phyloP scores from a whole-genome alignment of 495 filamentous ascomycete genomes.

The Bryoglossum gracile region DNA sequence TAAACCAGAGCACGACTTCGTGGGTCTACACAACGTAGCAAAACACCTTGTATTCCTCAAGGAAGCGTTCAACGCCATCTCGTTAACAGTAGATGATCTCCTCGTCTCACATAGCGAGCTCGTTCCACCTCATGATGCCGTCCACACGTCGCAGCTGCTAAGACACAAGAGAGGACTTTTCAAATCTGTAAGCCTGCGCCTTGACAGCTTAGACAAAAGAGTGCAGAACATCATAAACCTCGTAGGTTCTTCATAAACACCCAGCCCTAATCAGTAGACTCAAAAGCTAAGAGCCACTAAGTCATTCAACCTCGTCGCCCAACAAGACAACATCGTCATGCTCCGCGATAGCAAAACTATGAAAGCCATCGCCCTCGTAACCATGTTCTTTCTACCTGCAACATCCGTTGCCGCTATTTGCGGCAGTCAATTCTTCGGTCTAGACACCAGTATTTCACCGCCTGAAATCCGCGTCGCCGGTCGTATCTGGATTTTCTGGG shows the following conservation, averaged over 20 bases:
- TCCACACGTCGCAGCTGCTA: neutral
- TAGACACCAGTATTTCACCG: neutral
- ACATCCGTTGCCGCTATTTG: constrained; percentile 14
- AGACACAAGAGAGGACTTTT: constrained; percentile 13
- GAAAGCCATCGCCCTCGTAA: constrained; percentile 19
- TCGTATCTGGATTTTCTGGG: neutral
- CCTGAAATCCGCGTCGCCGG: neutral
- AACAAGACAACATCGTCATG: constrained; percentile 18
- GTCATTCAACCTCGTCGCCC: constrained; percentile 19
- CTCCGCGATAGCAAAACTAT: constrained; percentile 15
- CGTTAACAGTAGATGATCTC: neutral
- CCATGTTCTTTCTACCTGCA: constrained; percentile 21
- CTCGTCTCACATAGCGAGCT: neutral
- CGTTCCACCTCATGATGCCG: neutral
- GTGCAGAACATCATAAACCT: constrained; percentile 16
- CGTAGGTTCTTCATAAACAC: neutral
- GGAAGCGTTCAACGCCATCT: constrained; percentile 9
- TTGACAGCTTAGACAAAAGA: constrained; percentile 16
- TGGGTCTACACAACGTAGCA: constrained; percentile 16
- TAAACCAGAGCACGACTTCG: constrained; percentile 5
- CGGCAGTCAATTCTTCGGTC: constrained; percentile 14
- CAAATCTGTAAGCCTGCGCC: constrained; percentile 11
- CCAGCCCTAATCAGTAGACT: too few relatives aligned
- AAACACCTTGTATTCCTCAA: constrained; percentile 15
- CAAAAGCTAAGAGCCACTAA: too few relatives aligned